phyloP scores from a whole-genome alignment of 257 asterid species.

The Solanum ossicruentum region DNA sequence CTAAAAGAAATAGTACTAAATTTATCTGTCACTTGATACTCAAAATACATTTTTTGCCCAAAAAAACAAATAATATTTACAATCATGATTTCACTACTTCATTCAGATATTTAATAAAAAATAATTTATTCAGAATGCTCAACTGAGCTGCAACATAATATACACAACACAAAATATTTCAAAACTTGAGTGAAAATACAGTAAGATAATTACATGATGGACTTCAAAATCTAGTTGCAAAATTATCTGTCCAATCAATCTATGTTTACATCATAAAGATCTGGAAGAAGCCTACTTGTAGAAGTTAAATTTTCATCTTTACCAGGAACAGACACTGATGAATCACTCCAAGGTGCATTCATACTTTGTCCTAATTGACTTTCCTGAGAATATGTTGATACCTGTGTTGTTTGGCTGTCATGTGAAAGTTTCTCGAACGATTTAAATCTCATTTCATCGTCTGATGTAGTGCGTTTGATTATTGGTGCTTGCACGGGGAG shows the following conservation, averaged over 20 bases:
- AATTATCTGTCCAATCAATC: neutral
- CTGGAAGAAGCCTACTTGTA: constrained; percentile 25
- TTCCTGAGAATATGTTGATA: constrained; percentile 29
- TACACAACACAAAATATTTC: neutral
- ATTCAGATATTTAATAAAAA: no score
- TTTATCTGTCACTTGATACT: neutral
- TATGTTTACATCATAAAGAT: constrained; percentile 3
- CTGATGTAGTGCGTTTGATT: constrained; percentile 27
- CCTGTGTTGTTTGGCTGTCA: constrained; percentile 49
- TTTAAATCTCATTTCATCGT: constrained; percentile 44
- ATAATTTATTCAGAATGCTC: no score
- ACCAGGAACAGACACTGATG: constrained; percentile 33
- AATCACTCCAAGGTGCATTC: constrained; percentile 70
- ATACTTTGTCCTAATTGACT: constrained; percentile 22
- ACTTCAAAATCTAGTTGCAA: neutral
- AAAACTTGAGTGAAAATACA: neutral
- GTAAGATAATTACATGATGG: neutral
- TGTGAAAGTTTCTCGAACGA: constrained; percentile 54
- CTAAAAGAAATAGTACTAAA: neutral
- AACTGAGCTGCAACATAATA: neutral
- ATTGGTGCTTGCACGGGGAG: constrained; percentile 65
- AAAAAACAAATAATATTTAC: no score
- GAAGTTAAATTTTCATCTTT: constrained; percentile 29
- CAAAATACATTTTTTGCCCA: neutral
- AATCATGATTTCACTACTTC: no score